A percentile compares a stretch with the other conserved stretches of the same genome.
Conservation (phyloP, 164 flowering plant genomes). For the Sedum album region DNA sequence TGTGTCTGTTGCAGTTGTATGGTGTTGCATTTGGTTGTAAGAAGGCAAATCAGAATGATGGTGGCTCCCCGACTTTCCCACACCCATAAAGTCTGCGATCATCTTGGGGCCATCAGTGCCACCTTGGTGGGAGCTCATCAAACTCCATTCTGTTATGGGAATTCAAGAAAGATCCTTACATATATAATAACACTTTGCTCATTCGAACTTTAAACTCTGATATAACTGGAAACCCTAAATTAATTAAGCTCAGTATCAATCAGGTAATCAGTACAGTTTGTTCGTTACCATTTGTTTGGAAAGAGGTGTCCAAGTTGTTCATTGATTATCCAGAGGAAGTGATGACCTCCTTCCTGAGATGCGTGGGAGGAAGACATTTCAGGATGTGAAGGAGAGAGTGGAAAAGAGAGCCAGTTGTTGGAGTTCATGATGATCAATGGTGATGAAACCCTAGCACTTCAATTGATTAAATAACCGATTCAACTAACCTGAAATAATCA, state of each 20-base stretch:
- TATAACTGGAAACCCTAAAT: too few relatives aligned
- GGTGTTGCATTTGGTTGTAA: constrained; percentile 30
- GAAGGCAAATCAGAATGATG: constrained; percentile 30
- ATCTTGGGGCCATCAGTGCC: constrained; percentile 53
- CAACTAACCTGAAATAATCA: background rate
- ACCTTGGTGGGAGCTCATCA: constrained; percentile 35
- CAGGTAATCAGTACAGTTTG: too few relatives aligned
- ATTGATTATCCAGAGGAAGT: constrained; percentile 51
- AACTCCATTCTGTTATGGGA: constrained; percentile 50
- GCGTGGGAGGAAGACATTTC: constrained; percentile 25
- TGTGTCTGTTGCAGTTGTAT: constrained; percentile 22
- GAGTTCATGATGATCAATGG: constrained; percentile 38
- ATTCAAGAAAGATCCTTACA: too few relatives aligned
- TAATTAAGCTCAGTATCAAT: too few relatives aligned
- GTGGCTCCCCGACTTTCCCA: constrained; percentile 45
- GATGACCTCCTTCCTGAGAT: constrained; percentile 36
- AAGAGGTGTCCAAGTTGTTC: constrained; percentile 45
- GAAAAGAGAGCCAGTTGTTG: constrained; percentile 82
- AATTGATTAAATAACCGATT: background rate
- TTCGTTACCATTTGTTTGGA: constrained; percentile 52
- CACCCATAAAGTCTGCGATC: constrained; percentile 69
- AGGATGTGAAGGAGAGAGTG: constrained; percentile 54
- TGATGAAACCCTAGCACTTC: background rate
- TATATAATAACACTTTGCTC: too few relatives aligned
- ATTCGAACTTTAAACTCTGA: too few relatives aligned